Evolutionary conservation across 805 yeast species (phyloP).

Genomic region (Cyberlindnera galapagoensis): DNA sequence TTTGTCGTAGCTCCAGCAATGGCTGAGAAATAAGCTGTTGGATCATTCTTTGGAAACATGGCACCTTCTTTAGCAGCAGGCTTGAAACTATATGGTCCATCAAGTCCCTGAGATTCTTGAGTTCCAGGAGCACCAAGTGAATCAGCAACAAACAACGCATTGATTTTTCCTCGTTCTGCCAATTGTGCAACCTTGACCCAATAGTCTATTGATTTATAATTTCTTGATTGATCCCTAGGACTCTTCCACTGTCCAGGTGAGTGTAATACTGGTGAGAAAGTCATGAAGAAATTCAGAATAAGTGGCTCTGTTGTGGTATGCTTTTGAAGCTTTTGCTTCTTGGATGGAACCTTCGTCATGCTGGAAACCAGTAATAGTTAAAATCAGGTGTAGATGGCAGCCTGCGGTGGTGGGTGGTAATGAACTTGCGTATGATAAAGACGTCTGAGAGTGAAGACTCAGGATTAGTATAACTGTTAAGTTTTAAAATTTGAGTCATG

Average conservation of each 20-base stretch:
- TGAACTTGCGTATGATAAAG: too few species aligned
- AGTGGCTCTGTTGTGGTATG: too few species aligned
- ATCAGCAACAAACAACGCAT: slow-evolving; percentile 35
- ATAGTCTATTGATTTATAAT: slow-evolving; percentile 25
- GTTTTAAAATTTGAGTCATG: too few species aligned
- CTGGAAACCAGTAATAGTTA: too few species aligned
- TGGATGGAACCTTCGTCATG: slow-evolving; percentile 10
- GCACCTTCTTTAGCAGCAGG: slow-evolving; percentile 30
- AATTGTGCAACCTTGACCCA: slow-evolving; percentile 35
- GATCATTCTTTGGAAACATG: slow-evolving; percentile 33
- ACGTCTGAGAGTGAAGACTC: too few species aligned
- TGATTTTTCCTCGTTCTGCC: slow-evolving; percentile 36
- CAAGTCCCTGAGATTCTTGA: slow-evolving; percentile 24
- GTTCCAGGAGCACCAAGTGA: slow-evolving; percentile 35
- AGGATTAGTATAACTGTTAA: too few species aligned
- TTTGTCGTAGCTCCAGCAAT: slow-evolving; percentile 39
- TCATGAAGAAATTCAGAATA: slow-evolving; percentile 21
- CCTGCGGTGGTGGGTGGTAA: too few species aligned
- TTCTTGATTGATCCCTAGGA: slow-evolving; percentile 22
- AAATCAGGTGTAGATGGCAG: too few species aligned
- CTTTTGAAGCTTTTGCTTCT: slow-evolving; percentile 12
- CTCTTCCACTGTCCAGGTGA: slow-evolving; percentile 25
- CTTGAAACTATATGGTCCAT: slow-evolving; percentile 31
- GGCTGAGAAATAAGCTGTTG: slow-evolving; percentile 31
- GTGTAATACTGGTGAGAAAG: slow-evolving; percentile 21